Percentiles rank a stretch among this genome's conserved stretches.
phyloP scores from a whole-genome alignment of 2,329 filamentous ascomycete species.

The Penicillium sp. region DNA sequence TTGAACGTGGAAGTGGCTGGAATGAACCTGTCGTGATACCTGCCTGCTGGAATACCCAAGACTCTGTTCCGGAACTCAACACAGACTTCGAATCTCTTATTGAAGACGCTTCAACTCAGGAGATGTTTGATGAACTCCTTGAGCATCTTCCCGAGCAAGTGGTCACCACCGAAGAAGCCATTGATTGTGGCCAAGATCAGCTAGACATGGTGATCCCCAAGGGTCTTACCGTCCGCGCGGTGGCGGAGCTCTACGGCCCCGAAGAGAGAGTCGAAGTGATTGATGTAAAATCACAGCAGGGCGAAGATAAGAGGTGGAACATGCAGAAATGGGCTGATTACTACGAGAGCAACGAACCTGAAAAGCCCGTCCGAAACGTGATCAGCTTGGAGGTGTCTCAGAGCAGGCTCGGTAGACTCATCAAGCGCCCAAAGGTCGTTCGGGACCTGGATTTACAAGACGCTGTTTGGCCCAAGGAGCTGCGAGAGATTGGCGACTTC shows the following conservation, averaged over 20 bases:
- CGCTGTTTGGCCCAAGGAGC: constrained; percentile 55
- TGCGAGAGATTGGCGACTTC: constrained; percentile 60
- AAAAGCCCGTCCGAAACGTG: constrained; percentile 68
- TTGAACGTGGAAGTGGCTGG: constrained; percentile 67
- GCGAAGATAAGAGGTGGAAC: constrained; percentile 67
- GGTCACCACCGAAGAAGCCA: constrained; percentile 45
- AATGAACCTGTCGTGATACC: constrained; percentile 70
- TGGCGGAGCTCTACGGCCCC: constrained; percentile 66
- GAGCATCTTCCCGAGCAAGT: constrained; percentile 35
- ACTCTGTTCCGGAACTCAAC: constrained; percentile 39
- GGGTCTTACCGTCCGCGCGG: constrained; percentile 65
- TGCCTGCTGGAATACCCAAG: constrained; percentile 62
- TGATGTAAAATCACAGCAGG: constrained; percentile 71
- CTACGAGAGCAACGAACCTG: constrained; percentile 60
- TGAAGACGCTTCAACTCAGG: constrained; percentile 40
- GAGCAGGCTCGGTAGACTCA: constrained; percentile 64
- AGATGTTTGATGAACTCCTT: constrained; percentile 46
- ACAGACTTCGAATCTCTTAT: constrained; percentile 34
- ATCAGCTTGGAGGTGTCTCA: constrained; percentile 71
- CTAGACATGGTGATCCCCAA: constrained; percentile 71
- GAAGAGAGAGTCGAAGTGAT: constrained; percentile 69
- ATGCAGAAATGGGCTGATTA: constrained; percentile 71
- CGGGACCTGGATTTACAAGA: constrained; percentile 63
- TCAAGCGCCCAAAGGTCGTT: constrained; percentile 67
- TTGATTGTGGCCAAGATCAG: constrained; percentile 66